phyloP scores from a whole-genome alignment of 2,329 filamentous ascomycete species.

The Tothia fuscella region DNA sequence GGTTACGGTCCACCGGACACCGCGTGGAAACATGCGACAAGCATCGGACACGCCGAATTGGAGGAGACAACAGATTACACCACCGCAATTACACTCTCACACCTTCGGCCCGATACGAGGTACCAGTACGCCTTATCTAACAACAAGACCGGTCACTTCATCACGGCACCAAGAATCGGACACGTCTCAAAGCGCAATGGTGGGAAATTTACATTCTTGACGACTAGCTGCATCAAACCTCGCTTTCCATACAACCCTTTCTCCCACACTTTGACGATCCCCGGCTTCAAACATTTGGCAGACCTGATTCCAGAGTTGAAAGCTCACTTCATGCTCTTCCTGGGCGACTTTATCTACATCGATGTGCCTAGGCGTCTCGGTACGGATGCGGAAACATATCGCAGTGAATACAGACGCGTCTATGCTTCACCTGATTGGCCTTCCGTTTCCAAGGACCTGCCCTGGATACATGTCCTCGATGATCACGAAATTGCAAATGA shows the following conservation, averaged over 20 bases:
- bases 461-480: constrained; percentile 62
- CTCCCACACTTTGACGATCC: constrained; percentile 71
- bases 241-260: constrained; percentile 80
- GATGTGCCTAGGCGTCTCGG: constrained; percentile 80
- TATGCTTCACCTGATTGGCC: constrained; percentile 92
- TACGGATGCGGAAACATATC: constrained; percentile 60
- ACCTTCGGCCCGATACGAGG: constrained; percentile 55
- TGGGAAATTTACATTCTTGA: constrained; percentile 72
- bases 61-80: constrained; percentile 76
- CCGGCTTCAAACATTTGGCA: constrained; percentile 66
- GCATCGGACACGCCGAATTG: constrained; percentile 43
- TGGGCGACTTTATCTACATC: constrained; percentile 81
- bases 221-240: constrained; percentile 84
- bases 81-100: constrained; percentile 51
- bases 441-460: constrained; percentile 31
- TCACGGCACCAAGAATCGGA: constrained; percentile 60
- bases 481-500: constrained; percentile 96
- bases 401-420: constrained; percentile 86
- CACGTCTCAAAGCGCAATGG: constrained; percentile 40
- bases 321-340: constrained; percentile 59
- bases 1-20: constrained; percentile 39
- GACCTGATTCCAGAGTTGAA: constrained; percentile 58
- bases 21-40: constrained; percentile 56
- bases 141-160: constrained; percentile 73
- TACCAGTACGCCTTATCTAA: constrained; percentile 85